These are phyloP conservation scores for Fusarium albosuccineum DNA, from an alignment of 2,329 filamentous ascomycete species.

Conservation along the genomic window DNA sequence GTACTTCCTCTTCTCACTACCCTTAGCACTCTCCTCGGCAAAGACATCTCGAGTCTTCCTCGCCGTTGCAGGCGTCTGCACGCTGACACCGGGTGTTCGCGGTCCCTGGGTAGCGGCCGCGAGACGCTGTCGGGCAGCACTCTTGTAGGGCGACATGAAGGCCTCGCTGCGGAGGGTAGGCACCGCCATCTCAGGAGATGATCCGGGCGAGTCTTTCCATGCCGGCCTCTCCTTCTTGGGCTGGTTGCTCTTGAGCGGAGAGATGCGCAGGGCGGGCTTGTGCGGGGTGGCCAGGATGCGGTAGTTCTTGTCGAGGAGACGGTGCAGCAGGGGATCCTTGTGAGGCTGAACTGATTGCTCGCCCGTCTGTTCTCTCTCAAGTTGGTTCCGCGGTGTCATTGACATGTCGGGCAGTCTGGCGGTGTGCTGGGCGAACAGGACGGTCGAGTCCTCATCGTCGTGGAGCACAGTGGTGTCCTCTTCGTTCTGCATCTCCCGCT, in stretches of 20 bases:
- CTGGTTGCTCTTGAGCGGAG: constrained; percentile 58
- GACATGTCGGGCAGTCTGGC: constrained; percentile 72
- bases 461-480: constrained; percentile 53
- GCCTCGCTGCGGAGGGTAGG: constrained; percentile 88
- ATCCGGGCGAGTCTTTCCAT: constrained; percentile 73
- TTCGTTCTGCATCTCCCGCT: constrained; percentile 71
- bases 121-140: constrained; percentile 57
- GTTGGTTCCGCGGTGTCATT: constrained; percentile 70
- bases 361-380: constrained; percentile 45
- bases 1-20: constrained; percentile 55
- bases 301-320: constrained; percentile 95
- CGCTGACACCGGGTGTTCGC: constrained; percentile 85
- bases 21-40: constrained; percentile 43
- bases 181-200: constrained; percentile 82
- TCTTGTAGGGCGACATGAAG: constrained; percentile 80
- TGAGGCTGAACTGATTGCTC: constrained; percentile 54
- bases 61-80: constrained; percentile 77
- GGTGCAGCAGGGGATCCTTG: constrained; percentile 86
- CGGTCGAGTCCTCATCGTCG: constrained; percentile 61
- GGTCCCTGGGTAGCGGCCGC: constrained; percentile 62
- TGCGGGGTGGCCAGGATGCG: constrained; percentile 93
- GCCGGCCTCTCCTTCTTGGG: constrained; percentile 53
- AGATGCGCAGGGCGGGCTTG: constrained; percentile 62
- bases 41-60: constrained; percentile 66
- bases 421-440: constrained; percentile 65